Percentiles rank a stretch among this genome's conserved stretches.
phyloP scores from a whole-genome alignment of 352 stramenopile genomes.

The Thalassiosira delicatula region DNA sequence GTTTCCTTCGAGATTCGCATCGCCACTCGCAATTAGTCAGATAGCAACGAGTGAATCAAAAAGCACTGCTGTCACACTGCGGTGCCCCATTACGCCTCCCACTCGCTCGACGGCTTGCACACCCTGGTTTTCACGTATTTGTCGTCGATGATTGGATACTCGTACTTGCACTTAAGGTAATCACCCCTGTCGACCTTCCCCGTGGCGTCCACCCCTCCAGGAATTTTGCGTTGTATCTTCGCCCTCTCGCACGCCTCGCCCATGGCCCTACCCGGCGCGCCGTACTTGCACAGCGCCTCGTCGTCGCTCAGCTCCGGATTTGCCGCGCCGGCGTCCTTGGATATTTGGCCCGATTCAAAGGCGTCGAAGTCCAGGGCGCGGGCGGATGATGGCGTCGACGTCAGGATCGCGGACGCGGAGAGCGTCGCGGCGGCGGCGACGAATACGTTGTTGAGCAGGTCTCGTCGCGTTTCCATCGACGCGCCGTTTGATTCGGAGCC shows the following conservation, averaged over 20 bases:
- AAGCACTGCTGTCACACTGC: too few species aligned
- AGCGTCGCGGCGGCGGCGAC: neutral
- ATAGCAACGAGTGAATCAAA: too few species aligned
- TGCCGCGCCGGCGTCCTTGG: neutral
- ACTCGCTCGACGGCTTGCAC: conserved; percentile 38
- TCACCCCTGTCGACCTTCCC: conserved; percentile 61
- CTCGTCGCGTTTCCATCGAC: too few species aligned
- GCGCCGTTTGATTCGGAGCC: too few species aligned
- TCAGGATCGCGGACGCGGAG: neutral
- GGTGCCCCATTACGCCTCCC: too few species aligned
- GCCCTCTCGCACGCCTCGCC: conserved; percentile 65
- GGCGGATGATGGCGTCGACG: neutral
- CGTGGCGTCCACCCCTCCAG: conserved; percentile 42
- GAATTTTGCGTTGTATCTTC: conserved; percentile 38
- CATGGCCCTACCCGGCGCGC: conserved; percentile 47
- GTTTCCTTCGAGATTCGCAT: too few species aligned
- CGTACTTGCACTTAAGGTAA: conserved; percentile 39
- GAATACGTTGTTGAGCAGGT: conserved; percentile 5
- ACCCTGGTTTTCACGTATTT: conserved; percentile 48
- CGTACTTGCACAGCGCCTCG: conserved; percentile 66
- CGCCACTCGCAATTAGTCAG: too few species aligned
- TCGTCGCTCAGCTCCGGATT: conserved; percentile 54
- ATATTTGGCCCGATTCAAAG: conserved; percentile 29
- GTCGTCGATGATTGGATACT: conserved; percentile 31
- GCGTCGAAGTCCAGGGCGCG: conserved; percentile 42